Base-by-base conservation (phyloP, 179 eudicot genomes). In the Silene coronaria region DNA sequence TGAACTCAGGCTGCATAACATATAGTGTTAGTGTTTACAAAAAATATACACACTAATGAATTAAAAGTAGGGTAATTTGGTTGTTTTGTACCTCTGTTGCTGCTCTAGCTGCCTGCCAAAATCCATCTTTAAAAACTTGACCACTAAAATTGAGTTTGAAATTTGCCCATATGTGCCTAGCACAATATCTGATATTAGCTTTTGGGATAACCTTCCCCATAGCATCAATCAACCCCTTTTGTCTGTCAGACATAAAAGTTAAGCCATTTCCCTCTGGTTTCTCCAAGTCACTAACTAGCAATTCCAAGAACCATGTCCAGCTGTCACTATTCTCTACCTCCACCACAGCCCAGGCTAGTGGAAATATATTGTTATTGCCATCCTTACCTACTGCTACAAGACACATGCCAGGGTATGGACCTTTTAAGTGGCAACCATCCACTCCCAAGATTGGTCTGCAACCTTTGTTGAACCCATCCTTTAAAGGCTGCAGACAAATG, bases 201-300 rank as follows among this genome's bases (percentile, higher is more conserved):
- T 48, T 30, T 14, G 62, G 74, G 24, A 45, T 45, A 2, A 71
- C 42, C 62, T 23, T 21, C 13, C 2, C 26, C 42, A 27, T 14
- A 28, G 62, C 74, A 3, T 55, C 60, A n/a, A 72, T 24, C 13
- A 72, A 17, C 10, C 63, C 76, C 55, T 73, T 73, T 13, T 73
- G 76, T 36, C 67, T 59, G 9, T 73, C 76, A 19, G 76, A 60
- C 67, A 73, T 73, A 3, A 73, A 55, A 0, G 76, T 73, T 27
- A 59, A 2, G 5, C 68, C 76, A 5, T 12, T 21, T 1, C 64
- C 76, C 2, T 61, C 58, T 2, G 10, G 19, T 2, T 32, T 27
- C 0, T 30, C 69, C 14, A 62, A 13, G 22, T 73, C 68, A 11
- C 23, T 38, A 14, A 36, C 4, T 14, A 73, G 5, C 23, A 73